Base-by-base conservation (phyloP, 768 basidiomycete genomes). In the Pluteus cervinus region DNA sequence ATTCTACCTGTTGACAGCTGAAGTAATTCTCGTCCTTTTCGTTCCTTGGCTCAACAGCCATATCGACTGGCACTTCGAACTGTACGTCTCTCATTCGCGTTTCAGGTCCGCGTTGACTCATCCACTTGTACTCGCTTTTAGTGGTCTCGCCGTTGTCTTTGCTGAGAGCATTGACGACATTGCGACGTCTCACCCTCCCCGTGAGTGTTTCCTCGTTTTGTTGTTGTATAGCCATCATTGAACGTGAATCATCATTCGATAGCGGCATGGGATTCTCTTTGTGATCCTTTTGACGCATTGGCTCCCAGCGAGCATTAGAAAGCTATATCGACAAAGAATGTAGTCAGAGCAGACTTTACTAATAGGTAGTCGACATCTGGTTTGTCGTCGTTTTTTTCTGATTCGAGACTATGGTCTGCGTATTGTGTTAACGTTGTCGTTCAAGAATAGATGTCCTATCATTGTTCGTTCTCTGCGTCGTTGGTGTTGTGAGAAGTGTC, bases 61-160 rank as follows among this genome's bases (percentile, higher is more conserved):
- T 46, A 67, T 67, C 42, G 64, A 70, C 41, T 73, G 70, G 68
- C 69, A 73, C 50, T 49, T 72, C 23, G 62, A 66, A 40, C 44
- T 54, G 61, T 62, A 46, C 34, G 58, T 52, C 11, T 4, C 37
- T 18, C 3, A 10, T 25, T 6, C 6, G 31, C 9, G 18, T 29
- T 20, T 32, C 21, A 14, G 14, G 26, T 4, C 4, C 18, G 24
- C 11, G n/a, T 33, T 33, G 15, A 32, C 30, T 29, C 7, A 23
- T 11, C 28, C 20, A 11, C 8, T 14, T 24, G 29, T 5, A 4
- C 15, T 22, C 35, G 20, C 34, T 7, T 24, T 2, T 14, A 41
- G 40, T 23, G 40, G 40, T 28, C 20, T 41, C 20, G 34, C 40
- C 0, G 33, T 41, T 20, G 26, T 41, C 8, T 36, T 41, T 16